These are phyloP conservation scores for Trichophyton mentagrophytes DNA, from an alignment of 2,329 filamentous ascomycete species.

Conservation along the genomic window DNA sequence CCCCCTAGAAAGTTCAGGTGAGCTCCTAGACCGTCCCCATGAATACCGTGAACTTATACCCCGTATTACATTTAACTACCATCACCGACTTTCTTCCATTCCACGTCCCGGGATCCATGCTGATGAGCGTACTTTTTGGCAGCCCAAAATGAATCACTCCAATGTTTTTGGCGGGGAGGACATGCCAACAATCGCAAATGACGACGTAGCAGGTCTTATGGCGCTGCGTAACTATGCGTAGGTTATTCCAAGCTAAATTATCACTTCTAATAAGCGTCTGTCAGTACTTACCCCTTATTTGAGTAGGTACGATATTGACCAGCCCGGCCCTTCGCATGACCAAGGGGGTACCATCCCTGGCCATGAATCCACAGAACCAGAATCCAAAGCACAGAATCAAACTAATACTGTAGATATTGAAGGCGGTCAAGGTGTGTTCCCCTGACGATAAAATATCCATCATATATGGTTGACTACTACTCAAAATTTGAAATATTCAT, in stretches of 20 bases:
- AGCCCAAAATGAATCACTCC: background rate
- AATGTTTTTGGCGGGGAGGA: background rate
- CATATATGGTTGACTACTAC: background rate
- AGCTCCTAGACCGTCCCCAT: background rate
- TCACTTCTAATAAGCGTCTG: background rate
- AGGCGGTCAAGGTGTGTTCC: background rate
- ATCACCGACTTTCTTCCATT: background rate
- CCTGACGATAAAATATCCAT: background rate
- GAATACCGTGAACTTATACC: background rate
- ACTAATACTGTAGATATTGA: background rate
- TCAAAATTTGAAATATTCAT: background rate
- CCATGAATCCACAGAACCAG: background rate
- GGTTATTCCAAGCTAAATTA: background rate
- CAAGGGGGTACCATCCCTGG: background rate
- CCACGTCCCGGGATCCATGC: background rate
- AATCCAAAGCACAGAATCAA: background rate
- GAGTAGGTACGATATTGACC: background rate
- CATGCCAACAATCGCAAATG: background rate
- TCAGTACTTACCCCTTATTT: background rate
- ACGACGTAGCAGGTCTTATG: background rate
- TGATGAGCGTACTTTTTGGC: too few species aligned
- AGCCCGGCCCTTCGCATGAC: background rate
- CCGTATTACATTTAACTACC: too few species aligned
- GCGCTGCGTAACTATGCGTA: background rate
- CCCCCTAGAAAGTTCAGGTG: background rate